Conservation (phyloP, 148 eudicot genomes). For the Amaranthus cruentus region DNA sequence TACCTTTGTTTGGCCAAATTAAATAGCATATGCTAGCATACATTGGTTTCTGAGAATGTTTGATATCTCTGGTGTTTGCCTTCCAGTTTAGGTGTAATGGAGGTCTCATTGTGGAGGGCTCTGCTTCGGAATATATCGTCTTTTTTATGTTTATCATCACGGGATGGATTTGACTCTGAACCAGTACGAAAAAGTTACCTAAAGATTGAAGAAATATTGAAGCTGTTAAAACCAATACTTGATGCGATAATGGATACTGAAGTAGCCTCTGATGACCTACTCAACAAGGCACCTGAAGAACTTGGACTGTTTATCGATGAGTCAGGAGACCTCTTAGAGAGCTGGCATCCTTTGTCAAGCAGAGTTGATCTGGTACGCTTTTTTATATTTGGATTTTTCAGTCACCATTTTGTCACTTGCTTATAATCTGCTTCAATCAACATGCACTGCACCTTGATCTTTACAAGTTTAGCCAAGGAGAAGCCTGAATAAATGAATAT, state of each 20-base stretch:
- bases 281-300: slow-evolving; percentile 50
- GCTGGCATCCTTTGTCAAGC: slow-evolving; percentile 75
- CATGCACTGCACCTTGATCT: neutral
- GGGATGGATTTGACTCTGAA: slow-evolving; percentile 45
- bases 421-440: neutral
- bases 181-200: slow-evolving; percentile 52
- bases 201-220: slow-evolving; percentile 67
- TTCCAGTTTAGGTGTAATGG: slow-evolving; percentile 61
- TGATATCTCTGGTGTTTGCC: slow-evolving; percentile 5
- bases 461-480: neutral
- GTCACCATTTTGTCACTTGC: neutral
- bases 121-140: slow-evolving; percentile 69
- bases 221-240: slow-evolving; percentile 66
- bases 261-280: slow-evolving; percentile 48
- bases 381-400: neutral
- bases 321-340: slow-evolving; percentile 63
- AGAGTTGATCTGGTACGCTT: slow-evolving; percentile 78
- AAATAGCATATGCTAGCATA: neutral
- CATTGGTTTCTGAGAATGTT: neutral
- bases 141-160: slow-evolving; percentile 46
- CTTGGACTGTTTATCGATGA: slow-evolving; percentile 54
- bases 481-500: no score
- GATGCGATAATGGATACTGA: slow-evolving; percentile 62
- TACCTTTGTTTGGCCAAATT: neutral
- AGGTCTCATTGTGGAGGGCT: slow-evolving; percentile 66